Evolutionary conservation across 106 monocot species (phyloP).

Genomic region (Dendrobium huoshanense): DNA sequence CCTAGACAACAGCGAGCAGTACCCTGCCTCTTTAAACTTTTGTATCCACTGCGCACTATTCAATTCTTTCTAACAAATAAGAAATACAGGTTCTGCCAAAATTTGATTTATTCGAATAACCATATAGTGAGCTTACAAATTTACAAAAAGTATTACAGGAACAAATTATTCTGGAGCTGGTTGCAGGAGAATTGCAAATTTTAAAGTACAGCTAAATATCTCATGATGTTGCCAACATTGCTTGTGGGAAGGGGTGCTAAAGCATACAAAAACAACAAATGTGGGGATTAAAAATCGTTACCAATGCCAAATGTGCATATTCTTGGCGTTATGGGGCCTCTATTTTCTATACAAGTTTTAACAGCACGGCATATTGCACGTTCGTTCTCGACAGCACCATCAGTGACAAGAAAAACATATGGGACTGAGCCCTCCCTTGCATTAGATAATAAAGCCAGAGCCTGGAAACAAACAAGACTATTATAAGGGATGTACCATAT

Average conservation of each 20-base stretch:
- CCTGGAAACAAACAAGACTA: conserved; percentile 31
- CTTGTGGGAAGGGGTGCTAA: background rate
- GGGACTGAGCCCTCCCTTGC: conserved; percentile 30
- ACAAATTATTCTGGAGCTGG: background rate
- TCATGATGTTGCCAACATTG: background rate
- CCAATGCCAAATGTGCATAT: conserved; percentile 97
- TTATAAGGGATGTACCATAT: background rate
- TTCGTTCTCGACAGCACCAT: conserved; percentile 91
- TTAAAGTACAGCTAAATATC: background rate
- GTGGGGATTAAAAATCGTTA: conserved; percentile 17
- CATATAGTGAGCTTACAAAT: background rate
- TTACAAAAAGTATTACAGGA: background rate
- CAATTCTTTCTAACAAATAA: background rate
- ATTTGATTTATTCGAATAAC: background rate
- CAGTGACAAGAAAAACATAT: conserved; percentile 84
- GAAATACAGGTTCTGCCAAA: background rate
- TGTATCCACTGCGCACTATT: background rate
- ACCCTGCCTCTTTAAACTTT: background rate
- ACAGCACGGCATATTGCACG: conserved; percentile 55
- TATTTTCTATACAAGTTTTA: conserved; percentile 28
- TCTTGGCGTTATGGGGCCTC: conserved; percentile 45
- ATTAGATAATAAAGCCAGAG: conserved; percentile 48
- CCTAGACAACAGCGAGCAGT: background rate
- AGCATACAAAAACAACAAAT: background rate
- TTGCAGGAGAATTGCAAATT: background rate